A percentile compares a stretch with the other conserved stretches of the same genome.
Conservation (phyloP, 495 filamentous ascomycete species). For the Neurospora sp. region DNA sequence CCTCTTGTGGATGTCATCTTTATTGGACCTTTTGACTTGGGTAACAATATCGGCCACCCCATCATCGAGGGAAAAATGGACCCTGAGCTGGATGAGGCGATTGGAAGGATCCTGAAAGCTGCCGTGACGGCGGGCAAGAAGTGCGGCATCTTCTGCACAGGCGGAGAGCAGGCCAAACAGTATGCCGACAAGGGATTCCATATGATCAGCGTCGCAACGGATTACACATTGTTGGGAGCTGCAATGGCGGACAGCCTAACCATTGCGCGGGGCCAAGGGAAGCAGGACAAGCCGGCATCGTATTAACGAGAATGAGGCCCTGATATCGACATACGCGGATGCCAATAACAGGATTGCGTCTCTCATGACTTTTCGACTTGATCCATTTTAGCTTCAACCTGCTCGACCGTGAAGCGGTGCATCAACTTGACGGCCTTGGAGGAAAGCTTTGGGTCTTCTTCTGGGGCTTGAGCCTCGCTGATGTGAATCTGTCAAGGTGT, state of each 20-base stretch:
- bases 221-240: constrained; percentile 44
- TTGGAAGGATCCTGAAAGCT: constrained; percentile 52
- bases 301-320: constrained; percentile 16
- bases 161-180: constrained; percentile 50
- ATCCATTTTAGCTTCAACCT: constrained; percentile 64
- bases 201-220: constrained; percentile 60
- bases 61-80: constrained; percentile 53
- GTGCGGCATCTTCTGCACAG: constrained; percentile 67
- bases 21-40: constrained; percentile 70
- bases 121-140: constrained; percentile 59
- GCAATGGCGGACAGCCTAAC: constrained; percentile 34
- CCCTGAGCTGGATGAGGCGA: constrained; percentile 56
- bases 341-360: background rate
- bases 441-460: constrained; percentile 40
- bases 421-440: constrained; percentile 67
- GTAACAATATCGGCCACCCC: constrained; percentile 65
- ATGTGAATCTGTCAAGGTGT: constrained; percentile 51
- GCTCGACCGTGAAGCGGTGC: constrained; percentile 64
- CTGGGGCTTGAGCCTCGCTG: constrained; percentile 35
- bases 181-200: constrained; percentile 64
- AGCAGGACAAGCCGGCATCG: constrained; percentile 19
- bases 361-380: constrained; percentile 39
- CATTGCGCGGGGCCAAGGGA: constrained; percentile 34
- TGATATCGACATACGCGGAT: background rate
- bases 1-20: constrained; percentile 66